Conservation (phyloP, 2,329 filamentous ascomycete genomes). For the Cytospora piceicola region DNA sequence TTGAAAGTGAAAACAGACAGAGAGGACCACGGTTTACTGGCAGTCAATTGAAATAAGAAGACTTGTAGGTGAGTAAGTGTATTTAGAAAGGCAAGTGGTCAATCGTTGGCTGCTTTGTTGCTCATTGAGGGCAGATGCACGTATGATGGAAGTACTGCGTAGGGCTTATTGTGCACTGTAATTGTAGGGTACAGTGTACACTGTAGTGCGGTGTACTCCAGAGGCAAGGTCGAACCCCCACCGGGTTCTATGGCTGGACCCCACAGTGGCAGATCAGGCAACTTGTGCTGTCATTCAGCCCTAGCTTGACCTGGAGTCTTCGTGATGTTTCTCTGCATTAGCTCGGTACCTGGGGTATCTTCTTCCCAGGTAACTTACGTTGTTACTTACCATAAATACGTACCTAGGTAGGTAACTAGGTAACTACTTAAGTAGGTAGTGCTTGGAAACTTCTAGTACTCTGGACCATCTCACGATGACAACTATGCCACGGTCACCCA, state of each 20-base stretch:
- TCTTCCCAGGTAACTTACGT: no score
- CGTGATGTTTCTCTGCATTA: background rate
- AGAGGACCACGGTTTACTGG: no score
- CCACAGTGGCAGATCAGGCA: constrained; percentile 3
- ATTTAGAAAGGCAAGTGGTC: background rate
- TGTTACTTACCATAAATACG: no score
- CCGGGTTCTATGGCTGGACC: background rate
- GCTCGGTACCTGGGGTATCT: background rate
- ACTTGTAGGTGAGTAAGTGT: background rate
- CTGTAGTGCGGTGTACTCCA: background rate
- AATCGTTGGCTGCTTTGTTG: background rate
- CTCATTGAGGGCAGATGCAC: background rate
- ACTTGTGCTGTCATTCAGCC: background rate
- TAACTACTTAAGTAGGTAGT: no score
- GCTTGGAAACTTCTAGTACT: no score
- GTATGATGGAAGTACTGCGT: background rate
- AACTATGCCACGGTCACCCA: no score
- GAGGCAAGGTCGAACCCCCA: background rate
- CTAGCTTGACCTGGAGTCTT: background rate
- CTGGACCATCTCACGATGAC: no score
- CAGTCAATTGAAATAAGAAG: background rate
- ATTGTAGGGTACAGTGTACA: no score
- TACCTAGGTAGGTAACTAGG: no score
- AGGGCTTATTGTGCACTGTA: background rate
- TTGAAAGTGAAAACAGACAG: no score